phyloP scores from a whole-genome alignment of 352 stramenopile genomes.

The Phytophthora melonis region DNA sequence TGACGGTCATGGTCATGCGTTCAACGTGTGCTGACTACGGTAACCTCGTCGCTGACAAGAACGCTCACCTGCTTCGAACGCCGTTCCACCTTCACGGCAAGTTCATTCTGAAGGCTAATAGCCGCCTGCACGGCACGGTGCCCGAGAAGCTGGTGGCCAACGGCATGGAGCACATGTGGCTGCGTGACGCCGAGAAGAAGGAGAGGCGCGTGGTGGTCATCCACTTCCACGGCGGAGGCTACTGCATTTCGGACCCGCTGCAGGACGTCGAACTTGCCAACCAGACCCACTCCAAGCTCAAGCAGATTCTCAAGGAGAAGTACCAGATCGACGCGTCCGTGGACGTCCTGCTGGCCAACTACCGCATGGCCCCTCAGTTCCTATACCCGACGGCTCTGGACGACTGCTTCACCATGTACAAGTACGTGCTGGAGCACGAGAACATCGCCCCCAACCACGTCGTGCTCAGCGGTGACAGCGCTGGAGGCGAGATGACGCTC shows the following conservation, averaged over 20 bases:
- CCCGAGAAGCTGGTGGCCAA: conserved; percentile 19
- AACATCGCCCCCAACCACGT: conserved; percentile 15
- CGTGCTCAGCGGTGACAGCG: conserved; percentile 26
- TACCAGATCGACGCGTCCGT: conserved; percentile 22
- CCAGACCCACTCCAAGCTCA: conserved; percentile 23
- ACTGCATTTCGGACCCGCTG: conserved; percentile 14
- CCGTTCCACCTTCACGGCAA: conserved; percentile 13
- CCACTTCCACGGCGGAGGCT: conserved; percentile 19
- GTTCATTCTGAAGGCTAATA: conserved; percentile 7
- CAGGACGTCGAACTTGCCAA: conserved; percentile 19
- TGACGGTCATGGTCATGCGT: conserved; percentile 17
- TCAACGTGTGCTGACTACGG: conserved; percentile 12
- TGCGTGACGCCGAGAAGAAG: conserved; percentile 13
- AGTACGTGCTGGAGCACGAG: conserved; percentile 18
- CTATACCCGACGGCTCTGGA: conserved; percentile 20
- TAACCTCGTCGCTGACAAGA: conserved; percentile 12
- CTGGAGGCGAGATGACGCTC: conserved; percentile 17
- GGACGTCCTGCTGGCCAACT: conserved; percentile 20
- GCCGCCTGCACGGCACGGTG: conserved; percentile 12
- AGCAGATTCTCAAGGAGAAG: conserved; percentile 24
- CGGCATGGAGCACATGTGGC: conserved; percentile 23
- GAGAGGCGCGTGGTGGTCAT: conserved; percentile 20
- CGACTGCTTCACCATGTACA: conserved; percentile 29
- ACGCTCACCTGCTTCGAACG: conserved; percentile 9
- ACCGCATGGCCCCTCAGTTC: conserved; percentile 26